Percentiles rank a stretch among this genome's conserved stretches.
phyloP scores from a whole-genome alignment of 2,329 filamentous ascomycete species.

The Sarocladiaceae sp. region DNA sequence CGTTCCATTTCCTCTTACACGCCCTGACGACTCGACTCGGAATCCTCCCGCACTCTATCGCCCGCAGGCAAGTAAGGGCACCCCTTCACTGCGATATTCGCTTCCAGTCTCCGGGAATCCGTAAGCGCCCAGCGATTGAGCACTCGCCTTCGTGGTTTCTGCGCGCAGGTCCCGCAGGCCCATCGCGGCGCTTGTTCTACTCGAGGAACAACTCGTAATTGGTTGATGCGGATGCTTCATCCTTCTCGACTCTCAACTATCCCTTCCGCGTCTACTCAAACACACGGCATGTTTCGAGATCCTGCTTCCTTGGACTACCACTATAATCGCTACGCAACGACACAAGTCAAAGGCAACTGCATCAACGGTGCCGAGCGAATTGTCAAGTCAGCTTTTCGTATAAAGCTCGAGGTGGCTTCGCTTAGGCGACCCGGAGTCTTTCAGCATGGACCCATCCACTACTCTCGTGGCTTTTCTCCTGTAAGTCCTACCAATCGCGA shows the following conservation, averaged over 20 bases:
- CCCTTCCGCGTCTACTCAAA: constrained; percentile 6
- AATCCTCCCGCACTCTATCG: not conserved
- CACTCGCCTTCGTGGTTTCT: not conserved
- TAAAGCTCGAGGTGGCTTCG: no score
- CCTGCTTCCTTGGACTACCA: not conserved
- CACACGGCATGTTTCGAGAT: constrained; percentile 7
- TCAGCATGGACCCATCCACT: constrained; percentile 51
- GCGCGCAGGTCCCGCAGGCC: not conserved
- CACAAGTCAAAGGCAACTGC: not conserved
- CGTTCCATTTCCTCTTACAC: constrained; percentile 6
- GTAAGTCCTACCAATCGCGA: constrained; percentile 40
- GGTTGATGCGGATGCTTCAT: not conserved
- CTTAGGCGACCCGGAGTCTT: no score
- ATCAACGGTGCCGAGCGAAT: not conserved
- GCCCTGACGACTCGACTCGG: not conserved
- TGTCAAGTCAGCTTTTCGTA: not conserved
- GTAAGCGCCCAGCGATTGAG: constrained; percentile 1
- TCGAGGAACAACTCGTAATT: not conserved
- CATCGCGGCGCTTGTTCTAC: not conserved
- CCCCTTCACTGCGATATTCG: not conserved
- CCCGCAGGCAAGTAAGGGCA: not conserved
- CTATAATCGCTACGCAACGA: constrained; percentile 6
- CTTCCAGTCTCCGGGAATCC: not conserved
- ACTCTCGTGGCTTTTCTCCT: constrained; percentile 64
- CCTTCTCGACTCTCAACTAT: not conserved